Evolutionary conservation across 2,329 filamentous ascomycete genomes (phyloP), one percentile per base, ranked within the genome.

Genomic region (Sporothrix schenckii): DNA sequence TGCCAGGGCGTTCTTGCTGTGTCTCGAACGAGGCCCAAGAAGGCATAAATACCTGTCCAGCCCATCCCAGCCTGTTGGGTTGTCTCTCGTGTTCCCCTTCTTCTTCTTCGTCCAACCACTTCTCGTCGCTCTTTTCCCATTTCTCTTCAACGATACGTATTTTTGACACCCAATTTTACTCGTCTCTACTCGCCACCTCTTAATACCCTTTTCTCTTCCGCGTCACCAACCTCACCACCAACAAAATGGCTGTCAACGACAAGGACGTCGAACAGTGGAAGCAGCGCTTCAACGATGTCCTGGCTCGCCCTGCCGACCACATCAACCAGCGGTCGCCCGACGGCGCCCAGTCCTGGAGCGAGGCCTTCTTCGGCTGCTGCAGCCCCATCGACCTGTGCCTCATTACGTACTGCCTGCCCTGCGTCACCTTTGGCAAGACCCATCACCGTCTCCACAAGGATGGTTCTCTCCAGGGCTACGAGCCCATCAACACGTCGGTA

Each of bases 371-470:
- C 60, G 79, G 78, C 70, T 85, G 82, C 79, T 82, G 80, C 76
- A 78, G 72, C 71, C 83, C 83, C 30, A 77, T 83, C 68, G 79
- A 81, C 67, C 78, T 79, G 1, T 84, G 83, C 75, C 73, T 83
- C n/a, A 77, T 83, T 68, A 80, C 80, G 19, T 85, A 79, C 73
- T 84, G 80, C 72, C 72, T 83, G 34, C 83, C 83, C 1, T 85
- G 83, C 72, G 77, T 84, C 44, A 83, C 82, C 47, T 85, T 84
- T 65, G 82, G 82, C 76, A 83, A 82, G 80, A 83, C 82, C 39
- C 78, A 83, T 69, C 83, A 85, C 73, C 80, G 83, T 24, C 75
- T 84, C 13, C 78, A 77, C 71, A 81, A 81, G 76, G 78, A 80
- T 34, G 78, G 75, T 49, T 78, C 76, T 69, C 79, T 84, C 9